Base-by-base conservation (phyloP, 345 rosid genomes). In the Populus pruinosa region DNA sequence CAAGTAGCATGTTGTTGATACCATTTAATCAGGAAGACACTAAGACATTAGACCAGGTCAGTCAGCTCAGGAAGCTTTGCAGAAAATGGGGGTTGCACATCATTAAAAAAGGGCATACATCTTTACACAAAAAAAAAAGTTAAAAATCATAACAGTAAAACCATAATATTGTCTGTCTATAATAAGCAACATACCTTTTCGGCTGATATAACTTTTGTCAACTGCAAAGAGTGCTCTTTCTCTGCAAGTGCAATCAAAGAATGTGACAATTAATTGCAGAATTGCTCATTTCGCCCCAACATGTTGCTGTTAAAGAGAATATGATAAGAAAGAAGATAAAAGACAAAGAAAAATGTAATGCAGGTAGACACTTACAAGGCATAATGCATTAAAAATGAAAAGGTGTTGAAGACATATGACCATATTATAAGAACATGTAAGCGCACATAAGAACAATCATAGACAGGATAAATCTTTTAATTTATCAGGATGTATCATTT, bases 171-270 rank as follows among this genome's bases (percentile, higher is more conserved):
- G 25, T 69, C 29, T 59, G 1, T 29, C 21, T 13, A 31, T 44
- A 39, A 20, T 39, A 21, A 39, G 76, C 31, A 50, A 69, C 71
- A 67, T 85, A 86, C 91, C 88, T 78, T 82, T 72, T 77, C 85
- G 38, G 76, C 67, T 13, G 85, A 75, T 49, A 72, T 41, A 47
- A 18, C 75, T 68, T 79, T 78, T 47, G 73, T 79, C 82, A 85
- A 76, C 53, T 76, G 71, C 23, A 47, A 70, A 39, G 82, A 59
- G 35, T 13, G 73, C 43, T 76, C 86, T 70, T 78, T 77, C 61
- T 79, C 91, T 88, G 75, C 35, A 44, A 61, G 41, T 44, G 76
- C 50, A 74, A 66, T 61, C 41, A 79, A 70, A 23, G 70, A 83
- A 44, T 5, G 61, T 62, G n/a, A 76, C 11, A 65, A 47, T 77